Base-by-base conservation (phyloP, 78 protist genomes). In the Cavenderia fasciculata region DNA sequence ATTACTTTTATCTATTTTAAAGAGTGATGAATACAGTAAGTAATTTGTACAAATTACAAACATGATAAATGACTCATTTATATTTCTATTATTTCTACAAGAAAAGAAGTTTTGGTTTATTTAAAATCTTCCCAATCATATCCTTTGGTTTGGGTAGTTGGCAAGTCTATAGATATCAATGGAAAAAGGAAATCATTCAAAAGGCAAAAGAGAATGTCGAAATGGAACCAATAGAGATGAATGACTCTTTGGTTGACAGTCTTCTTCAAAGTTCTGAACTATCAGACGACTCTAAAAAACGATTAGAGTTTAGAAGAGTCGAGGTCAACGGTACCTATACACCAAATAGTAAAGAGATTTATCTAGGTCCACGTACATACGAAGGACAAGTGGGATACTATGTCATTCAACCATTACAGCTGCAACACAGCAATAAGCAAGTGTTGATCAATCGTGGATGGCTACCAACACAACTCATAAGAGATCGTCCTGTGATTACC, bases 161-260 rank as follows among this genome's bases (percentile, higher is more conserved):
- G 87, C 87, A 78, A 38, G 74, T 78, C 19, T 78, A 78, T 52
- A 78, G 87, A 78, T 78, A 78, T 65, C 51, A 65, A 25, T 78
- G 87, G 87, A 78, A 78, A 36, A 78, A 63, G 27, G 23, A 52
- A 2, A 25, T 78, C 29, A 78, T 78, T 14, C 43, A 63, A 8
- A 51, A 27, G 5, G 87, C 87, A 61, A 47, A 52, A 34, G 66
- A 46, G 27, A 78, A 68, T 14, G 62, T 65, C 7, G 74, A 44
- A 1, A 23, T 25, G 40, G 76, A 62, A 8, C 87, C 87, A 16
- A 40, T 78, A 0, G 44, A 31, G 33, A 27, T 78, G 33, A 40
- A 59, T 16, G n/a, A 51, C 11, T 21, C 49, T 38, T 16, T 34
- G 18, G 62, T 73, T 4, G 34, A 73, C 10, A n/a, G 27, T 18